Evolutionary conservation across 1,284 basidiomycete genomes (phyloP).

Genomic region (Trichosporon asahii): DNA sequence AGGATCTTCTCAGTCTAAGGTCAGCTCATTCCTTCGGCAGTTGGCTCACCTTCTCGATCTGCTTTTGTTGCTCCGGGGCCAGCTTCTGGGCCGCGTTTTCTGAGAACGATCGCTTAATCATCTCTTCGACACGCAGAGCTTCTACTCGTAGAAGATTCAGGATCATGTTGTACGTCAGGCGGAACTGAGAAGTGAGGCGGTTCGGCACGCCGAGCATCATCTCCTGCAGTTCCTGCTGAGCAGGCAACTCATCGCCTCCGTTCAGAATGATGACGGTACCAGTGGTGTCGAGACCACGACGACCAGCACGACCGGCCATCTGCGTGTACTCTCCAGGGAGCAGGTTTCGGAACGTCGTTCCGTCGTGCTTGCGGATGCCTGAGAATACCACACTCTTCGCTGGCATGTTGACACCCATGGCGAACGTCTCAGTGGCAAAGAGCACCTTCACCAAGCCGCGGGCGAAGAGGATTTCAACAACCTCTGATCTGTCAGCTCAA

Average conservation of each 20-base stretch:
- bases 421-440: slow-evolving; percentile 98
- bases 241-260: slow-evolving; percentile 74
- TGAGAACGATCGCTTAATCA: slow-evolving; percentile 99
- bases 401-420: slow-evolving; percentile 99
- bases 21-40: slow-evolving; percentile 13
- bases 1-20: slow-evolving; percentile 71
- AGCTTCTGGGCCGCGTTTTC: slow-evolving; percentile 93
- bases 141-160: slow-evolving; percentile 94
- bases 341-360: slow-evolving; percentile 76
- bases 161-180: slow-evolving; percentile 99
- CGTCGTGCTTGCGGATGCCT: slow-evolving; percentile 92
- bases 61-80: slow-evolving; percentile 87
- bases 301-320: slow-evolving; percentile 97
- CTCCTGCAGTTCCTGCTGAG: slow-evolving; percentile 68
- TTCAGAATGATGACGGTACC: slow-evolving; percentile 92
- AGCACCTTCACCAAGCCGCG: slow-evolving; percentile 93
- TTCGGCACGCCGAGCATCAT: slow-evolving; percentile 94
- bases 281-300: slow-evolving; percentile 89
- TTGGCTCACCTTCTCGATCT: slow-evolving; percentile 74
- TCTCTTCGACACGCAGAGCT: slow-evolving; percentile 93
- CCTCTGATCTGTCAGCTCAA: slow-evolving; percentile 72
- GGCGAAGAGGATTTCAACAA: slow-evolving; percentile 94
- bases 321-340: slow-evolving; percentile 93
- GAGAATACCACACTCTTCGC: slow-evolving; percentile 97
- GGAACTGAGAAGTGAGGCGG: slow-evolving; percentile 93